Base-by-base conservation (phyloP, 805 yeast species). In the Wickerhamiella shivajii region DNA sequence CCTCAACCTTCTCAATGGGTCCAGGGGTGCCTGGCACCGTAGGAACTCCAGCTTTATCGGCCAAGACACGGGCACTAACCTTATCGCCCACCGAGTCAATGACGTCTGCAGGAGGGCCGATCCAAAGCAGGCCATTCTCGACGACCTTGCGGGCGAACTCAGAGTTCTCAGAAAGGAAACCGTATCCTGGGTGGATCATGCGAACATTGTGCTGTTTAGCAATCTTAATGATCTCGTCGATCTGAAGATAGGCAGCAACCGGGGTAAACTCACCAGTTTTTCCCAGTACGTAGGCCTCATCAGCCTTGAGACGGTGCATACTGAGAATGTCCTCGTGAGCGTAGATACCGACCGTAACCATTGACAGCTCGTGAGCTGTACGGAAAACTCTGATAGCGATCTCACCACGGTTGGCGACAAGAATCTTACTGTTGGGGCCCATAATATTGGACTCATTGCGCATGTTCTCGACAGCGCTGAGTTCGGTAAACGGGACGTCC, bases 11-110 rank as follows among this genome's bases (percentile, higher is more conserved):
- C 38, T 75, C 85, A 53, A 90, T 84, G 42, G 98, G 97, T 25
- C 97, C 98, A 6, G 92, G 93, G 10, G 97, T 85, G 53, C 98
- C 98, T 5, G 98, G 98, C 17, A 87, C 96, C 24, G 76, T 77
- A 10, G 98, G 97, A 13, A 87, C 98, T 37, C 72, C 56, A 49
- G 81, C 81, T 44, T 66, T 64, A 31, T 67, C 69, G 34, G 98
- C 98, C 49, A 87, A 67, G 46, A 64, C 70, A 64, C 98, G 74
- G 29, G 98, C 98, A 44, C 83, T 69, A 27, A 90, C 97, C 64
- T 87, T 87, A 62, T 87, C 98, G 56, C 98, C 98, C 19, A 87
- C 95, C 12, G 90, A 62, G 48, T 87, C 96, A 48, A 87, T 87
- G 40, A 92, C 90, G 36, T 64, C 63, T 49, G 77, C 71, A 14